Conservation (phyloP, 169 alveolate species). For the Cardiosporidium cionae region DNA sequence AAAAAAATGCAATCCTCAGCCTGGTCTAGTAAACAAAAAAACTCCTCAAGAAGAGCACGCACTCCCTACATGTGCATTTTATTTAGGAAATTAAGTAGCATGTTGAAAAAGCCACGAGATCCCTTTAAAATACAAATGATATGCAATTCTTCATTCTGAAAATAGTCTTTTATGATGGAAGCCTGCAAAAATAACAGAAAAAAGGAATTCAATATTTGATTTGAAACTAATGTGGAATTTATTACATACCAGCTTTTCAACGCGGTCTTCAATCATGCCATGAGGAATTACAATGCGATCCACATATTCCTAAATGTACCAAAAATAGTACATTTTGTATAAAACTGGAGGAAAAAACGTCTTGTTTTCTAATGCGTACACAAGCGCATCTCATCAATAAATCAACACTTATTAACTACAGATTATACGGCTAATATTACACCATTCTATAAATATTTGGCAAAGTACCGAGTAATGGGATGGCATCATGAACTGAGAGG, state of each 20-base stretch:
- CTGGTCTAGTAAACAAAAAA: not conserved
- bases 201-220: not conserved
- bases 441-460: not conserved
- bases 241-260: slow-evolving; percentile 34
- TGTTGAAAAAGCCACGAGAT: slow-evolving; percentile 50
- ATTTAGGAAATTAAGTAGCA: slow-evolving; percentile 34
- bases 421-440: not conserved
- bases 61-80: slow-evolving; percentile 31
- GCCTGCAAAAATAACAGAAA: slow-evolving; percentile 19
- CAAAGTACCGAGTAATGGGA: not conserved
- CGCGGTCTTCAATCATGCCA: slow-evolving; percentile 39
- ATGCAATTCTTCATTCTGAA: slow-evolving; percentile 44
- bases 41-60: not conserved
- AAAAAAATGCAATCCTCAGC: not conserved
- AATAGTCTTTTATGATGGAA: slow-evolving; percentile 33
- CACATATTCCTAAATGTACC: slow-evolving; percentile 28
- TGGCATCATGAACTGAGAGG: not conserved
- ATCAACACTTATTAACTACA: not conserved
- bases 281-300: slow-evolving; percentile 26
- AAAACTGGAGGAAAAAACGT: too few species aligned
- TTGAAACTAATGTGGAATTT: not conserved
- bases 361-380: not conserved
- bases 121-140: slow-evolving; percentile 55
- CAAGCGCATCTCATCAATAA: not conserved
- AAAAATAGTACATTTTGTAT: too few species aligned